Base-by-base conservation (phyloP, 2,329 filamentous ascomycete species). In the Hymenoscyphus scutula region DNA sequence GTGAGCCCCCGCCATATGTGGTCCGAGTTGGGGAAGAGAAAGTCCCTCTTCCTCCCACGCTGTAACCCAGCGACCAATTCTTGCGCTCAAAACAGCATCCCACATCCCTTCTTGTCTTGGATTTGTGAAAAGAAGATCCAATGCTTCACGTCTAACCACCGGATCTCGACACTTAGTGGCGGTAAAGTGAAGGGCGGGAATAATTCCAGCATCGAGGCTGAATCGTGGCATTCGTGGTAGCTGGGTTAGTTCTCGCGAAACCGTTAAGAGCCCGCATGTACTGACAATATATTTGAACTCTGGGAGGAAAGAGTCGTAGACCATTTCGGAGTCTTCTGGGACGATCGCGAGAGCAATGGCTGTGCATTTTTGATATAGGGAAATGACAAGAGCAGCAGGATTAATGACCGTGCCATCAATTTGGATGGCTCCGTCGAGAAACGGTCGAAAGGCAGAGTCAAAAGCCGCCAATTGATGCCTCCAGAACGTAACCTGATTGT, bases 71-170 rank as follows among this genome's bases (percentile, higher is more conserved):
- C 62, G 53, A 2, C 64, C 66, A n/a, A 73, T 67, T 37, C 68
- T 64, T 8, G 71, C 70, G 27, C 59, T 67, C 25, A 74, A 37
- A 5, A 73, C 61, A 6, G 69, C 62, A 62, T 90, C 87, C 87
- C 87, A 90, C 80, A 89, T 86, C 25, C 84, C 87, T 74, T 90
- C 88, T 56, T 86, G 80, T 23, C 86, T 79, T 7, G 85, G 82
- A 69, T 82, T 86, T 67, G 80, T 62, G 58, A 80, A 78, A 51
- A 90, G 73, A 5, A 90, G 75, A 67, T 84, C 79, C 51, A 89
- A 85, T 7, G 87, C 87, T 65, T 84, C 82, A 19, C 84, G 78
- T 23, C 87, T 81, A 37, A 83, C 78, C 1, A 76, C 67, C 0
- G 81, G 80, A 64, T 88, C 82, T 11, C 86, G 81, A 69, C 86